Base-by-base conservation (phyloP, 805 yeast genomes). In the Saccharomycopsis babjevae region DNA sequence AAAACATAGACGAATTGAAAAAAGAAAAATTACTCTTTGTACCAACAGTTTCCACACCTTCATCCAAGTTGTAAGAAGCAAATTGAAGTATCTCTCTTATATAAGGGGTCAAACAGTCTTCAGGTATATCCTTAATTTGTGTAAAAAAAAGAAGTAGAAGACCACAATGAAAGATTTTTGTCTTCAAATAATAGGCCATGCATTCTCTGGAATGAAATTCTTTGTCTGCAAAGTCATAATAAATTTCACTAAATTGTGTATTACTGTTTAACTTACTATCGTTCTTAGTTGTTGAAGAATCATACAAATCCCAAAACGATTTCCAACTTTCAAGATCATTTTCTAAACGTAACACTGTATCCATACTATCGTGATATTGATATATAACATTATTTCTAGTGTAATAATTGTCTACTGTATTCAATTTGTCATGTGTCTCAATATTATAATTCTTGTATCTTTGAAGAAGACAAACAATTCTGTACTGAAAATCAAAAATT, bases 121-220 rank as follows among this genome's bases (percentile, higher is more conserved):
- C 40, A 25, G 56, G 67, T 7, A 68, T 66, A 13, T 71, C 76
- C 57, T 70, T 68, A 36, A 77, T 72, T 7, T 76, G 66, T 54
- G 79, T 68, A 61, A 69, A 71, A 65, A 72, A 77, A 65, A 77
- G 77, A 4, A 78, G 74, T 54, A 70, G 66, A 22, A 78, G 65
- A 1, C 79, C 79, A 61, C 76, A 73, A 67, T 77, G 77, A 60
- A 78, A 78, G 6, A 80, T 75, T 71, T 76, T 70, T 56, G 77
- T 76, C 60, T 78, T 80, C 63, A 77, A 80, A 64, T 71, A 78
- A 1, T 78, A 74, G 13, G 77, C 76, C 66, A 77, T 77, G 59
- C 77, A 80, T 78, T 76, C 74, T 1, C 77, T 69, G 8, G 79
- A 72, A 57, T 69, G 68, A 61, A 76, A 77, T 54, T 68, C 66